Evolutionary conservation across 805 yeast genomes (phyloP).

Genomic region (Kuraishia borneana): DNA sequence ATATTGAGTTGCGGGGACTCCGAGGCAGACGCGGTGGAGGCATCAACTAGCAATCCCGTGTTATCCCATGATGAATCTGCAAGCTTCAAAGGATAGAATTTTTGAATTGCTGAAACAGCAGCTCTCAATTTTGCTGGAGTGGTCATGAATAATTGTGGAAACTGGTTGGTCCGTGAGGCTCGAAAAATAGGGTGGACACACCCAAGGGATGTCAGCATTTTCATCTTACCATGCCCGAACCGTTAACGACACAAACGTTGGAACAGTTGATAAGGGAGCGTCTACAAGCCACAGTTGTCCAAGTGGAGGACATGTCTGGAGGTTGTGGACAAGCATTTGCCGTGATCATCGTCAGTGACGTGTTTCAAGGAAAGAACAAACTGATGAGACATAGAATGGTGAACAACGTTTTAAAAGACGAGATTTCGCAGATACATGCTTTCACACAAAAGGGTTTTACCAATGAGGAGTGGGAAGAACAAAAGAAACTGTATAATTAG

Average conservation of each 20-base stretch:
- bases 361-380: constrained; percentile 73
- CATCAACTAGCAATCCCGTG: constrained; percentile 80
- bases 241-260: constrained; percentile 24
- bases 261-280: constrained; percentile 39
- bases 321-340: constrained; percentile 99
- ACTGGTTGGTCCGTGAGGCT: neutral
- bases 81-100: constrained; percentile 64
- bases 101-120: constrained; percentile 47
- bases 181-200: too few species aligned
- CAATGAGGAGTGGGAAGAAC: constrained; percentile 70
- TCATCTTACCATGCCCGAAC: constrained; percentile 5
- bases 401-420: constrained; percentile 69
- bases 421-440: constrained; percentile 83
- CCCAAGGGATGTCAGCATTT: too few species aligned
- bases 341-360: constrained; percentile 66
- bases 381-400: constrained; percentile 81
- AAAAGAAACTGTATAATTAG: constrained; percentile 13
- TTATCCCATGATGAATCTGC: constrained; percentile 95
- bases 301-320: constrained; percentile 71
- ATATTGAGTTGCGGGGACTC: constrained; percentile 12
- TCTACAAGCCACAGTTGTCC: constrained; percentile 53
- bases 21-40: constrained; percentile 22
- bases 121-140: constrained; percentile 21
- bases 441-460: constrained; percentile 90
- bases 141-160: neutral